A percentile compares a stretch with the other conserved stretches of the same genome.
Evolutionary conservation across 352 stramenopile species (phyloP).

Genomic region (Phytophthora hybrid): DNA sequence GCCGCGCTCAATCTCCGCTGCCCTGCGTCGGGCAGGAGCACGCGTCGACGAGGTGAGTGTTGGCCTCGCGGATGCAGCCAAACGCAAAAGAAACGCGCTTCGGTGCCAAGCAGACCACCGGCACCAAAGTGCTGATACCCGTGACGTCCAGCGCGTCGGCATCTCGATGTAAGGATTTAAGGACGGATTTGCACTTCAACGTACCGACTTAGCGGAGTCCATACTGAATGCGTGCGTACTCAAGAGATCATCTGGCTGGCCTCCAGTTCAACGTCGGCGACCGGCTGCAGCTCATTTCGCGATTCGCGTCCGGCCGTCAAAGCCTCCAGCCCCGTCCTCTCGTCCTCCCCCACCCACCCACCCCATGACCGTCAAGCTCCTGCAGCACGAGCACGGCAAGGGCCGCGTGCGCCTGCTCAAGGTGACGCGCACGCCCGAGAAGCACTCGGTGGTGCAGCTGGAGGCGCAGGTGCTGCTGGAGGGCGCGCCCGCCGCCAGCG

Average conservation of each 20-base stretch:
- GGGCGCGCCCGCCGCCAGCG: conserved; percentile 71
- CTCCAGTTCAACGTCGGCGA: conserved; percentile 17
- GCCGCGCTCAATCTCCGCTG: too few relatives aligned
- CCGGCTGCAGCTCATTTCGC: conserved; percentile 25
- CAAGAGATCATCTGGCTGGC: conserved; percentile 8
- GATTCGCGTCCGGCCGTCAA: conserved; percentile 48
- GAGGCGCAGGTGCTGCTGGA: conserved; percentile 87
- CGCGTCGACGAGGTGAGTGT: too few relatives aligned
- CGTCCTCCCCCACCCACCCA: too few relatives aligned
- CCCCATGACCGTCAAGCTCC: conserved; percentile 75
- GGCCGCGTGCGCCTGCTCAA: conserved; percentile 89
- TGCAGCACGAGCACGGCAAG: conserved; percentile 86
- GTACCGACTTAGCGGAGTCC: conserved; percentile 13
- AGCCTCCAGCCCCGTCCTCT: conserved; percentile 4
- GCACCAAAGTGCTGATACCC: too few relatives aligned
- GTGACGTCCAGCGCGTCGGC: conserved; percentile 26
- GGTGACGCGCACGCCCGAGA: conserved; percentile 76
- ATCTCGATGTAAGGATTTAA: conserved; percentile 22
- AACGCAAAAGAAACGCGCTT: too few relatives aligned
- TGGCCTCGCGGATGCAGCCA: too few relatives aligned
- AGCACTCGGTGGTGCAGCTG: conserved; percentile 86
- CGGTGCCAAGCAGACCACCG: too few relatives aligned
- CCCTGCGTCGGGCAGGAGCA: too few relatives aligned
- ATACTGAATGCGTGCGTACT: conserved; percentile 19
- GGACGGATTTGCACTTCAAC: conserved; percentile 6